phyloP scores from a whole-genome alignment of 2,329 filamentous ascomycete genomes.

The Pyrenochaeta sp. region DNA sequence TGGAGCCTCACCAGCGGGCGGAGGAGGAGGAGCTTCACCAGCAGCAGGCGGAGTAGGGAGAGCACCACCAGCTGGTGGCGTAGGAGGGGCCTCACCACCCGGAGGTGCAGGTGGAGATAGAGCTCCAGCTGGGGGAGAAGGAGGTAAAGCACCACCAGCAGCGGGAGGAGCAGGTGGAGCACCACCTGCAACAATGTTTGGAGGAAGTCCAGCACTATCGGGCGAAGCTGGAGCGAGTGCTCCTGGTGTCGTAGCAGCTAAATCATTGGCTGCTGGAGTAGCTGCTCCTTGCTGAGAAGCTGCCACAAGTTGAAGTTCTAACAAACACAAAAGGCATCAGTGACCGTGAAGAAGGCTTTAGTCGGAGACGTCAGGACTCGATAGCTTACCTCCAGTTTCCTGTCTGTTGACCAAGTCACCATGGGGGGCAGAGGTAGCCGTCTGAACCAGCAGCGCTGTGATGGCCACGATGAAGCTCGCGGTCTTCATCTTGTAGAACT shows the following conservation, averaged over 20 bases:
- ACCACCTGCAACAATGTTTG: neutral
- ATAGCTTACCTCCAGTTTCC: neutral
- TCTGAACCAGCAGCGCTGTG: neutral
- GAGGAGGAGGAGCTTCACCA: neutral
- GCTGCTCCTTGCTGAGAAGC: too few species aligned
- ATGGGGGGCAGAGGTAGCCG: neutral
- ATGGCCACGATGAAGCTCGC: neutral
- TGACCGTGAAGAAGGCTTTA: neutral
- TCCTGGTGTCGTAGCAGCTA: too few species aligned
- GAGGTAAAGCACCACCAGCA: too few species aligned
- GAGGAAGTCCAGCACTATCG: neutral
- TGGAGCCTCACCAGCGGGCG: neutral
- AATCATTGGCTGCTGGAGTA: too few species aligned
- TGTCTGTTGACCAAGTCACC: neutral
- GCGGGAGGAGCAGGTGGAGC: neutral
- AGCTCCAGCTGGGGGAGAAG: too few species aligned
- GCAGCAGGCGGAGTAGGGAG: neutral
- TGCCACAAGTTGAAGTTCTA: too few species aligned
- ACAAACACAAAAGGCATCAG: neutral
- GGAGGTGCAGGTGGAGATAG: too few species aligned
- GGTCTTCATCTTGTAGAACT: neutral
- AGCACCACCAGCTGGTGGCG: neutral
- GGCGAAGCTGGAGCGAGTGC: too few species aligned
- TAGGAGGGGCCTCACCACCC: too few species aligned
- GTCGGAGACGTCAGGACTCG: neutral